Percentiles rank a stretch among this genome's conserved stretches.
Evolutionary conservation across 768 basidiomycete genomes (phyloP).

Genomic region (Porpolomopsis calyptriformis): DNA sequence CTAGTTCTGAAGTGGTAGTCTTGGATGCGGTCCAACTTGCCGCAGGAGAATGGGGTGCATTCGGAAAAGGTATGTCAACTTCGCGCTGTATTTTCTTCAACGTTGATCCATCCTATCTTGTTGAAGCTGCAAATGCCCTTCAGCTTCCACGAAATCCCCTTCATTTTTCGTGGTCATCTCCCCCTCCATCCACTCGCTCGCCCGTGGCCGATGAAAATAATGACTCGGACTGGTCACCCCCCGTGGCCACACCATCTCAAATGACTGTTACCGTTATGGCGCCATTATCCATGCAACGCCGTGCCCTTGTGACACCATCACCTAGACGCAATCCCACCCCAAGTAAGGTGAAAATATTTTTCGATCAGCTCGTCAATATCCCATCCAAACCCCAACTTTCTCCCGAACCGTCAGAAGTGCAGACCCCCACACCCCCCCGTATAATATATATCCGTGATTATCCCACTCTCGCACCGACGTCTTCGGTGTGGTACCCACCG

Average conservation of each 20-base stretch:
- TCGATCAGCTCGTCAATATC: conserved; percentile 68
- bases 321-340: conserved; percentile 36
- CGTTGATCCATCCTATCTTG: conserved; percentile 1
- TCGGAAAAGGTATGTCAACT: conserved; percentile 55
- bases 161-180: conserved; percentile 40
- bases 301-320: conserved; percentile 31
- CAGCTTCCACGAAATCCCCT: conserved; percentile 67
- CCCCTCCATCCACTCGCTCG: conserved; percentile 11
- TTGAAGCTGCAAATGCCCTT: conserved; percentile 59
- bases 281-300: conserved; percentile 26
- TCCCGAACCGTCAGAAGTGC: conserved; percentile 14
- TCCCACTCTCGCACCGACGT: conserved; percentile 59
- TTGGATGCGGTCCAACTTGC: conserved; percentile 78
- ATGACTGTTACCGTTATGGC: conserved; percentile 35
- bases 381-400: conserved; percentile 19
- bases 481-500: conserved; percentile 70
- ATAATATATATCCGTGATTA: conserved; percentile 81
- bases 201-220: conserved; percentile 39
- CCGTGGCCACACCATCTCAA: conserved; percentile 24
- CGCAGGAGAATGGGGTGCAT: conserved; percentile 78
- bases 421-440: conserved; percentile 41
- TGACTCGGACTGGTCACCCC: conserved; percentile 23
- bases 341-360: conserved; percentile 57
- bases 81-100: not conserved
- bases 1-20: conserved; percentile 72